Percentiles rank a stretch among this genome's conserved stretches.
Evolutionary conservation across 352 stramenopile genomes (phyloP).

Genomic region (Globisporangium sylvaticum): DNA sequence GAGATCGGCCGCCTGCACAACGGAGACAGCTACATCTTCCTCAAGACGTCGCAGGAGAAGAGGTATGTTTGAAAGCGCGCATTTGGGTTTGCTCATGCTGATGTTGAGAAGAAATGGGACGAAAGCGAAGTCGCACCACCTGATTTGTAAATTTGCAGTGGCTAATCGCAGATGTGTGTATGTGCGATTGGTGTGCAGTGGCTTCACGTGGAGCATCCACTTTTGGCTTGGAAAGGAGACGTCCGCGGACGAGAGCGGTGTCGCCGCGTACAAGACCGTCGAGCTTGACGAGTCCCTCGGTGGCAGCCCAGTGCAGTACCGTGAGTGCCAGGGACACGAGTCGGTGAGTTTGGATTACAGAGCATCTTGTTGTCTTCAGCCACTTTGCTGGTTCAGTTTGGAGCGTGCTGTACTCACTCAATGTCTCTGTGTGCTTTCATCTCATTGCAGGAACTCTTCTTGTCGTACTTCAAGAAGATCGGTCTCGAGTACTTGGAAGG

Average conservation of each 20-base stretch:
- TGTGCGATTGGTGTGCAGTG: constrained; percentile 19
- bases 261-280: constrained; percentile 96
- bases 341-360: constrained; percentile 30
- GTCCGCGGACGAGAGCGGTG: constrained; percentile 90
- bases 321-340: constrained; percentile 77
- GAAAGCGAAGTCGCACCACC: neutral
- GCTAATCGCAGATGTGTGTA: neutral
- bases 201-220: constrained; percentile 89
- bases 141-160: neutral
- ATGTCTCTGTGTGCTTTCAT: neutral
- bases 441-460: constrained; percentile 75
- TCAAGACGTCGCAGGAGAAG: constrained; percentile 70
- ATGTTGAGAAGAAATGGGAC: neutral
- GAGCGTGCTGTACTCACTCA: neutral
- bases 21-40: constrained; percentile 97
- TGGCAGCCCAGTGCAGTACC: constrained; percentile 90
- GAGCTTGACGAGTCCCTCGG: constrained; percentile 94
- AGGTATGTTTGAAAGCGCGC: constrained; percentile 21
- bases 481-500: constrained; percentile 91
- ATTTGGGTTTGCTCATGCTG: neutral
- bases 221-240: constrained; percentile 96
- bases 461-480: constrained; percentile 92
- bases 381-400: neutral
- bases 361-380: neutral
- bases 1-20: constrained; percentile 89